Conservation (phyloP, 2,329 filamentous ascomycete species). For the Coleophoma eucalyptorum region DNA sequence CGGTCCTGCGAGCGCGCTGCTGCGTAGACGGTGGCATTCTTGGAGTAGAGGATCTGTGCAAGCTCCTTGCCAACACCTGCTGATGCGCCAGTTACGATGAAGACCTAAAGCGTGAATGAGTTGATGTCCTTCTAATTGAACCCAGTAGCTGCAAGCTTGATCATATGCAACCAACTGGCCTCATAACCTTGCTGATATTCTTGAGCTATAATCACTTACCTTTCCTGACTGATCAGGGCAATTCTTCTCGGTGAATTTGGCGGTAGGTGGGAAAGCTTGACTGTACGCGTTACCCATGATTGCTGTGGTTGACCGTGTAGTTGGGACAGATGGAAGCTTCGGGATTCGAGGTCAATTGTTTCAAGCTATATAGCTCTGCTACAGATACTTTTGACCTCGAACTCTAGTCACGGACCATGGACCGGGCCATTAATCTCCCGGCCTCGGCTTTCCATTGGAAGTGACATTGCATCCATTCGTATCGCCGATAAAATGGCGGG, state of each 20-base stretch:
- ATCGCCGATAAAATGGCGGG: too few species aligned
- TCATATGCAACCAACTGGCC: too few species aligned
- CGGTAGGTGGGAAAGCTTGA: conserved; percentile 15
- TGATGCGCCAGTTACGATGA: conserved; percentile 33
- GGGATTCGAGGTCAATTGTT: too few species aligned
- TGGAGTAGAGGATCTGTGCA: conserved; percentile 33
- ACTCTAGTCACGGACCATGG: too few species aligned
- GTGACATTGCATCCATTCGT: too few species aligned
- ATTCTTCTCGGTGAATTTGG: conserved; percentile 28
- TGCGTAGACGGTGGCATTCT: conserved; percentile 40
- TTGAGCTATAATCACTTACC: conserved; percentile 7
- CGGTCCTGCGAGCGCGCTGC: conserved; percentile 36
- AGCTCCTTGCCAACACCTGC: conserved; percentile 36
- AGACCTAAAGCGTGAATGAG: conserved; percentile 21
- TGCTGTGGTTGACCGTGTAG: background rate
- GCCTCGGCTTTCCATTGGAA: too few species aligned
- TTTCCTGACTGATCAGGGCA: conserved; percentile 25
- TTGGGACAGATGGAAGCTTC: too few species aligned
- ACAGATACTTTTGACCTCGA: too few species aligned
- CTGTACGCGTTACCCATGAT: conserved; percentile 13
- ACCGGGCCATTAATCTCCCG: too few species aligned
- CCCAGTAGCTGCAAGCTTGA: background rate
- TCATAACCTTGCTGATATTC: too few species aligned
- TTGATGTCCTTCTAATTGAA: background rate
- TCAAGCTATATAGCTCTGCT: too few species aligned